Evolutionary conservation across 768 basidiomycete genomes (phyloP).

Genomic region (Boletus vinaceobasis): DNA sequence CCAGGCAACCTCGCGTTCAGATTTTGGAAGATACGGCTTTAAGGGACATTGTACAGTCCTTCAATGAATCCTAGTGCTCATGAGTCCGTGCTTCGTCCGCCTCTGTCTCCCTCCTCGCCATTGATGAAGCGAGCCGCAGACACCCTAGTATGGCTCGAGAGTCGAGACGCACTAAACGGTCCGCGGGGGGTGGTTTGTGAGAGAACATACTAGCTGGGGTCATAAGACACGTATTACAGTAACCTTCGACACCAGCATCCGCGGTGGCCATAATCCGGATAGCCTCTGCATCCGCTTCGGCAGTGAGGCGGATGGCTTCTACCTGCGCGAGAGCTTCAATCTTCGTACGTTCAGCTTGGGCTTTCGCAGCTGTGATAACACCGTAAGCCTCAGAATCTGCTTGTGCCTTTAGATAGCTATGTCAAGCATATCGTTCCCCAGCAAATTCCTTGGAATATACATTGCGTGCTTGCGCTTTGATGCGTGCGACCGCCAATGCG

Average conservation of each 20-base stretch:
- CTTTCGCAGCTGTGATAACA: constrained; percentile 70
- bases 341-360: constrained; percentile 58
- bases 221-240: too few species aligned
- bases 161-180: too few species aligned
- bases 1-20: neutral
- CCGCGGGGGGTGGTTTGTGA: too few species aligned
- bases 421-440: constrained; percentile 5
- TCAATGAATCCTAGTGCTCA: neutral
- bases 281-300: constrained; percentile 72
- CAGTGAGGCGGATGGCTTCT: constrained; percentile 70
- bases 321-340: constrained; percentile 78
- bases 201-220: too few species aligned
- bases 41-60: neutral
- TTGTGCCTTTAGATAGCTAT: constrained; percentile 42
- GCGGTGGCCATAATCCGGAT: constrained; percentile 61
- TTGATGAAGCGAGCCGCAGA: too few species aligned
- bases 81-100: neutral
- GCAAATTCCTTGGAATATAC: constrained; percentile 25
- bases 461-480: constrained; percentile 64
- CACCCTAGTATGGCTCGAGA: too few species aligned
- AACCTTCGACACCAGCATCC: constrained; percentile 55
- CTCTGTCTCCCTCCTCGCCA: too few species aligned
- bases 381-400: constrained; percentile 76
- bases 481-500: constrained; percentile 68
- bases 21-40: too few species aligned